Evolutionary conservation across 495 filamentous ascomycete species (phyloP).

Genomic region (Penicillium steckii): DNA sequence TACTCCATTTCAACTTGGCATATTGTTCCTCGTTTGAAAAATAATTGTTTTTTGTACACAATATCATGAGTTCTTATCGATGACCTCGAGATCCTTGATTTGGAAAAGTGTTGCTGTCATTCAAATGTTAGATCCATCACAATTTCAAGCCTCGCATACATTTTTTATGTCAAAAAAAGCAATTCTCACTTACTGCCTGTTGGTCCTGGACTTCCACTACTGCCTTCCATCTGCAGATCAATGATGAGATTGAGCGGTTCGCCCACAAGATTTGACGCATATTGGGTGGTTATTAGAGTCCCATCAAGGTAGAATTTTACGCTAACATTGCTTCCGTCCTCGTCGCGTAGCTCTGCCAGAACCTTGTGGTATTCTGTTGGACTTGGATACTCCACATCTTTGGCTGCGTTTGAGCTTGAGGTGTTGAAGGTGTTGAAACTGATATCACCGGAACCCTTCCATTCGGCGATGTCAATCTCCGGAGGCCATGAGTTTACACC

Average conservation of each 20-base stretch:
- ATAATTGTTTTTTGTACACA: neutral
- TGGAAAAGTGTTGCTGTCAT: constrained; percentile 1
- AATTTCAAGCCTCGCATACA: no score
- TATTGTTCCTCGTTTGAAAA: no score
- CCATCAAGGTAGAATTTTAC: constrained; percentile 57
- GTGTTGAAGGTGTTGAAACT: constrained; percentile 63
- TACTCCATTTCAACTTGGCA: no score
- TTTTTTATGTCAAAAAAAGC: no score
- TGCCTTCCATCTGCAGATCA: constrained; percentile 32
- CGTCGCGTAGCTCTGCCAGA: constrained; percentile 49
- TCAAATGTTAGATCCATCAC: neutral
- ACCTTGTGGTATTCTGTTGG: constrained; percentile 50
- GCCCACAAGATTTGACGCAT: constrained; percentile 48
- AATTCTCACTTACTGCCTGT: constrained; percentile 27
- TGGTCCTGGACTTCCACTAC: constrained; percentile 25
- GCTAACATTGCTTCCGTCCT: constrained; percentile 51
- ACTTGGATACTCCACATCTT: constrained; percentile 48
- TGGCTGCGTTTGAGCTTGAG: constrained; percentile 42
- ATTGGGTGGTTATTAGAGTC: constrained; percentile 46
- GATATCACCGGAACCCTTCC: constrained; percentile 61
- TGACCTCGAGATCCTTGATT: constrained; percentile 6
- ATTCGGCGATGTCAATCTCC: constrained; percentile 61
- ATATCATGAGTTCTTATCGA: constrained; percentile 2
- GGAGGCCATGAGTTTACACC: constrained; percentile 56
- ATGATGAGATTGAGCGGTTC: constrained; percentile 38